Evolutionary conservation across 495 filamentous ascomycete species (phyloP).

Genomic region (Trichoderma virens): DNA sequence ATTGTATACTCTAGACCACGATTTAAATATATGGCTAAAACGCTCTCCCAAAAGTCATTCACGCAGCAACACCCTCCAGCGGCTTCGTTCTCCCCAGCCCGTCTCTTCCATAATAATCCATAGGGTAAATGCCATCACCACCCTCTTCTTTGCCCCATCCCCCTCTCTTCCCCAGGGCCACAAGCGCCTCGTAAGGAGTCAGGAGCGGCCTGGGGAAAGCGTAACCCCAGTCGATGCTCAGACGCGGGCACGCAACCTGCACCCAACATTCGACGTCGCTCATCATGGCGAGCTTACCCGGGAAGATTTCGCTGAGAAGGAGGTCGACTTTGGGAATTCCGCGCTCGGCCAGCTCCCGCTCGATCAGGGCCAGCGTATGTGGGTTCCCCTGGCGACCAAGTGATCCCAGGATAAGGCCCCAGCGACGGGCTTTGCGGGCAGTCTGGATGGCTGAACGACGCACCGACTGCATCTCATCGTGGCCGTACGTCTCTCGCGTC

Average conservation of each 20-base stretch:
- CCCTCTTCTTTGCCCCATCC: conserved; percentile 66
- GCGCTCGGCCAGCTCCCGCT: conserved; percentile 56
- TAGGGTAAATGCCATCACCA: conserved; percentile 54
- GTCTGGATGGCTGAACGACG: conserved; percentile 66
- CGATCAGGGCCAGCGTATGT: conserved; percentile 80
- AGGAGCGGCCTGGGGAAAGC: conserved; percentile 82
- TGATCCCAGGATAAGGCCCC: conserved; percentile 90
- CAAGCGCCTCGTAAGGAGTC: conserved; percentile 90
- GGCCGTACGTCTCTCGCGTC: conserved; percentile 82
- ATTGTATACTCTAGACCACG: not conserved
- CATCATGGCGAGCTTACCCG: conserved; percentile 89
- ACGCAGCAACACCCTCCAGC: conserved; percentile 7
- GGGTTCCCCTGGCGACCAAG: conserved; percentile 93
- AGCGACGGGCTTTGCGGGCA: conserved; percentile 71
- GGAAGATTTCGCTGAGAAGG: conserved; percentile 88
- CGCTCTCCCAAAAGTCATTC: not conserved
- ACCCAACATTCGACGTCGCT: conserved; percentile 92
- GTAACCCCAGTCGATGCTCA: conserved; percentile 99
- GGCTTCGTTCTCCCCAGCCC: conserved; percentile 75
- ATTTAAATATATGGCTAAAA: too few species aligned
- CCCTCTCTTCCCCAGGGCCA: conserved; percentile 69
- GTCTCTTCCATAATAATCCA: conserved; percentile 96
- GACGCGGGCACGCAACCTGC: conserved; percentile 86
- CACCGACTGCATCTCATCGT: conserved; percentile 78
- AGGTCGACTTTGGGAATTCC: conserved; percentile 76